A percentile compares a stretch with the other conserved stretches of the same genome.
Evolutionary conservation across 192 early-diverging fungal genomes (phyloP).

Genomic region (Backusella circina): DNA sequence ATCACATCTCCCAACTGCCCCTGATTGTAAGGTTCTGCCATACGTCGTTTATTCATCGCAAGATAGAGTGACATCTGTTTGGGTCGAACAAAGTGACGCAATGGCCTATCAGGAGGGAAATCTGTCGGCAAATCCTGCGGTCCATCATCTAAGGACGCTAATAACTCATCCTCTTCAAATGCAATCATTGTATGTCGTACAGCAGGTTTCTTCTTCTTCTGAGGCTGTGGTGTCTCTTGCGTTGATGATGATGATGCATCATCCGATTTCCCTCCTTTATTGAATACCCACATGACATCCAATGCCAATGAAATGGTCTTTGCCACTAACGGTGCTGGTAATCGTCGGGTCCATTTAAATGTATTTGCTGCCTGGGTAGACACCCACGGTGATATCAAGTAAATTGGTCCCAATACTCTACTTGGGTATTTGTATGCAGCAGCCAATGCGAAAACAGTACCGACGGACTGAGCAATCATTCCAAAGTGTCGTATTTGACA

Average conservation of each 20-base stretch:
- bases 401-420: slow-evolving; percentile 28
- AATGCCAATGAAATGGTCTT: slow-evolving; percentile 28
- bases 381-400: slow-evolving; percentile 37
- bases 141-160: slow-evolving; percentile 25
- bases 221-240: not conserved
- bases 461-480: slow-evolving; percentile 38
- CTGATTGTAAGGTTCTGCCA: slow-evolving; percentile 25
- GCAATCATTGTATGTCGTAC: slow-evolving; percentile 10
- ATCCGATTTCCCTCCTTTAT: slow-evolving; percentile 2
- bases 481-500: slow-evolving; percentile 16
- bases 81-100: slow-evolving; percentile 34
- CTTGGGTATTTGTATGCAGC: slow-evolving; percentile 19
- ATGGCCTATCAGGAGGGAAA: slow-evolving; percentile 37
- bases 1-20: slow-evolving; percentile 34
- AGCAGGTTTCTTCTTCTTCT: not conserved
- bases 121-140: slow-evolving; percentile 27
- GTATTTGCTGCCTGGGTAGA: slow-evolving; percentile 35
- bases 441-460: slow-evolving; percentile 39
- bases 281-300: slow-evolving; percentile 36
- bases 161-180: slow-evolving; percentile 29
- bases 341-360: slow-evolving; percentile 34
- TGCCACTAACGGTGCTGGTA: slow-evolving; percentile 28
- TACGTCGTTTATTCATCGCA: slow-evolving; percentile 32
- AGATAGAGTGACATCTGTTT: slow-evolving; percentile 31
- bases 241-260: not conserved